Conservation (phyloP, 257 asterid species). For the Solanum stenotomum region DNA sequence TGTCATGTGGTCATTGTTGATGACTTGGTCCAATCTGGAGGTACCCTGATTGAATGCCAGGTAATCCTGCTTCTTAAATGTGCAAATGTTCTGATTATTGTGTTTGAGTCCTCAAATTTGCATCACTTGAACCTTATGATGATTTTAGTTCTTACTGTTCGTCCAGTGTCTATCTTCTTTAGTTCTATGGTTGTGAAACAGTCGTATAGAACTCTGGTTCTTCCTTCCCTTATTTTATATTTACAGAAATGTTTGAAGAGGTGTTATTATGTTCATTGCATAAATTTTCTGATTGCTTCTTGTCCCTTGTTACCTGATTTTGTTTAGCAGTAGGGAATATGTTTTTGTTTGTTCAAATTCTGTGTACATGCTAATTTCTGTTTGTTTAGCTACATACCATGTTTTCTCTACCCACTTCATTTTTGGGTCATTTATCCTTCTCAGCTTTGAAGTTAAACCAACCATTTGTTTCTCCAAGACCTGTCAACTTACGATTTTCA, state of each 20-base stretch:
- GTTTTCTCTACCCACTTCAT: background rate
- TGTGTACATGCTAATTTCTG: background rate
- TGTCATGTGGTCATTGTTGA: constrained; percentile 96
- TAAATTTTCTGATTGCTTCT: background rate
- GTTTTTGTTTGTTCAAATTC: background rate
- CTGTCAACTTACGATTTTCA: background rate
- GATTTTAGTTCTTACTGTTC: background rate
- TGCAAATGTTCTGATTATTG: background rate
- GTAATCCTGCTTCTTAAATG: constrained; percentile 23
- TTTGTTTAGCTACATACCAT: background rate
- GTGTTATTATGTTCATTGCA: background rate
- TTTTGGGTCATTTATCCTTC: background rate
- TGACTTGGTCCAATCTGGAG: constrained; percentile 96
- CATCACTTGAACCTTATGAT: background rate
- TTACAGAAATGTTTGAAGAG: background rate
- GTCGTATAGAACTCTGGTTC: background rate
- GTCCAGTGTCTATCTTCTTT: background rate
- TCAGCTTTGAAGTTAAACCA: background rate
- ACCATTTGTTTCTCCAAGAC: background rate
- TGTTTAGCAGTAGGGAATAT: background rate
- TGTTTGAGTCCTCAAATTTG: background rate
- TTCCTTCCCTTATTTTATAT: background rate
- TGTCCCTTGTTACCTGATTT: background rate
- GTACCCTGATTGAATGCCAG: constrained; percentile 94
- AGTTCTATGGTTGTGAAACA: background rate